These are phyloP conservation scores for Kodamaea jinghongensis DNA, from an alignment of 805 yeast species.

Conservation along the genomic window DNA sequence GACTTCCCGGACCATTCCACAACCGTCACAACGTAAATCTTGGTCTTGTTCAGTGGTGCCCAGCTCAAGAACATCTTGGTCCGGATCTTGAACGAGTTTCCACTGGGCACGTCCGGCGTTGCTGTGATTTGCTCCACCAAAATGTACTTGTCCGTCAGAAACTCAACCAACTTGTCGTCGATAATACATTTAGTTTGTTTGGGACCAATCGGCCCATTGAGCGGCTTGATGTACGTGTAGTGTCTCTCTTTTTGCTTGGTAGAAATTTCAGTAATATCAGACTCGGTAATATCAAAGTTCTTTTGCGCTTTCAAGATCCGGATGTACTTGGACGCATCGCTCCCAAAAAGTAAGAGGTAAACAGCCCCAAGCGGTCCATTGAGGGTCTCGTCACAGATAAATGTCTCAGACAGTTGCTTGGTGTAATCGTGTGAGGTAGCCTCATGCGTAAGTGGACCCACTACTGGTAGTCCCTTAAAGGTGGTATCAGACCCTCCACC, in stretches of 20 bases:
- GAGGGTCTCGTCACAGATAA: slow-evolving; percentile 52
- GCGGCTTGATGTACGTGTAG: slow-evolving; percentile 69
- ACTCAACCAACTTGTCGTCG: slow-evolving; percentile 49
- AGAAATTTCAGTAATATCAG: slow-evolving; percentile 31
- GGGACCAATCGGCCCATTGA: slow-evolving; percentile 86
- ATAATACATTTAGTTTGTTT: slow-evolving; percentile 78
- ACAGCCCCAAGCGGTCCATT: slow-evolving; percentile 78
- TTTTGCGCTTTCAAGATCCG: slow-evolving; percentile 31
- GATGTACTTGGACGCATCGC: slow-evolving; percentile 41
- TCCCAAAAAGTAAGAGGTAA: slow-evolving; percentile 68
- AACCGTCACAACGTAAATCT: slow-evolving; percentile 62
- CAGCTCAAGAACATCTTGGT: slow-evolving; percentile 74
- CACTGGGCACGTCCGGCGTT: slow-evolving; percentile 96
- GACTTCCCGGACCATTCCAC: slow-evolving; percentile 89
- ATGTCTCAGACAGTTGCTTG: slow-evolving; percentile 49
- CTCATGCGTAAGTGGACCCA: slow-evolving; percentile 65
- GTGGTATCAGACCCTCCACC: slow-evolving; percentile 17
- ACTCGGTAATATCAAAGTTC: slow-evolving; percentile 23
- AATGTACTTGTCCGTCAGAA: slow-evolving; percentile 52
- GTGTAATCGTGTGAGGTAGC: slow-evolving; percentile 52
- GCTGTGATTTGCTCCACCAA: slow-evolving; percentile 59
- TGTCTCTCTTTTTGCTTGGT: slow-evolving; percentile 44
- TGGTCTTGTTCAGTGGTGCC: slow-evolving; percentile 63
- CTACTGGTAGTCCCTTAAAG: slow-evolving; percentile 41
- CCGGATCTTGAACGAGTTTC: slow-evolving; percentile 71